phyloP scores from a whole-genome alignment of 345 rosid genomes.

The Atalantia buxifolia region DNA sequence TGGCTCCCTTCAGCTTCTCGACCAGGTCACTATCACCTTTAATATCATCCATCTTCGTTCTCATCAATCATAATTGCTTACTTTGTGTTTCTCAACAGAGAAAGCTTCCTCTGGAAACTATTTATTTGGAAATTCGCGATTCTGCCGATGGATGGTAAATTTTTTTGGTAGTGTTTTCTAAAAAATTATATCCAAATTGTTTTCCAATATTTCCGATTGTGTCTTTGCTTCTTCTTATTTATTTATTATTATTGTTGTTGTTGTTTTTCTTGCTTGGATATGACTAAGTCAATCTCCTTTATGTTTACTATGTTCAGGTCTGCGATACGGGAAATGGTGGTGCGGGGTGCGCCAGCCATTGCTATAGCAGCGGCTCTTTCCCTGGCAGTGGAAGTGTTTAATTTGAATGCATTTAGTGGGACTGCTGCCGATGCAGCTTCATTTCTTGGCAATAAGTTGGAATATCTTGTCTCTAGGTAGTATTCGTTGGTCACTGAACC shows the following conservation, averaged over 20 bases:
- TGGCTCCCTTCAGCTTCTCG: conserved; percentile 68
- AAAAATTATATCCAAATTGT: not conserved
- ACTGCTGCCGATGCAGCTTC: conserved; percentile 54
- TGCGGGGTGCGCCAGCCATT: conserved; percentile 98
- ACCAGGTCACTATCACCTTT: conserved; percentile 37
- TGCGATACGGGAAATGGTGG: conserved; percentile 94
- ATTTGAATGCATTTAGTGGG: conserved; percentile 51
- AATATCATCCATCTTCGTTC: not conserved
- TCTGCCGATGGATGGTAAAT: conserved; percentile 78
- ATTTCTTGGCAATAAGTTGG: conserved; percentile 54
- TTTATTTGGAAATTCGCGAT: conserved; percentile 55
- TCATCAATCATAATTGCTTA: too few species aligned
- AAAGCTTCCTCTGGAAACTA: conserved; percentile 78
- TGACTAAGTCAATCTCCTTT: too few species aligned
- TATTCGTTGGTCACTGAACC: not conserved
- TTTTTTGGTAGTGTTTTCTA: not conserved
- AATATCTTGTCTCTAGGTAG: conserved; percentile 88
- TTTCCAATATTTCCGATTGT: too few species aligned
- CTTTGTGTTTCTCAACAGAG: conserved; percentile 42
- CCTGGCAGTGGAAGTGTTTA: conserved; percentile 79
- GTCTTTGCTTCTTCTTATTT: too few species aligned
- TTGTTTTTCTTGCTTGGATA: too few species aligned
- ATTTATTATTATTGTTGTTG: too few species aligned
- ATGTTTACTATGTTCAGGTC: conserved; percentile 34
- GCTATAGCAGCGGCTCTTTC: conserved; percentile 94